Base-by-base conservation (phyloP, 176 grass and related monocot genomes). In the Otatea glauca region DNA sequence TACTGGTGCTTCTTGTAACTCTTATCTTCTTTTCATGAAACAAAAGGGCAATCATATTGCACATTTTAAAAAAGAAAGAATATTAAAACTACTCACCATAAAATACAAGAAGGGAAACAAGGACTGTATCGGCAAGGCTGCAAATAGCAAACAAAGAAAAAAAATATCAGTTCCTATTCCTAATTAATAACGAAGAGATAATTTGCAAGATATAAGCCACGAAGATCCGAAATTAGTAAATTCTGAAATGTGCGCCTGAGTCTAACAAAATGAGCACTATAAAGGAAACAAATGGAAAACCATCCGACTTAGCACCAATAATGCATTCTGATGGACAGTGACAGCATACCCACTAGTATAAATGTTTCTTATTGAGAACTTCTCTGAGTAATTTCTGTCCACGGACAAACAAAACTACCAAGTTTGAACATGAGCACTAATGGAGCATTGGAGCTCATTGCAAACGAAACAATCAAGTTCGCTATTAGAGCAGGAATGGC, bases 21-120 rank as follows among this genome's bases (percentile, higher is more conserved):
- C 5, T n/a, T 29, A 29, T 51, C 21, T 43, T 29, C 5, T 65
- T 86, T 42, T 29, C 5, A 55, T 50, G 48, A 64, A 65, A 75
- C 12, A 44, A 21, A 39, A 50, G 3, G 7, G 50, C 48, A 49
- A 29, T 50, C 21, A 61, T 23, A 50, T 61, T 61, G 32, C 21
- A 70, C 0, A 5, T 34, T 47, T 20, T 77, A 56, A 84, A 39
- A 47, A 38, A 38, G 7, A 59, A 54, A 76, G 21, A 77, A 11
- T 78, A 72, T 8, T 32, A 21, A 48, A 6, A 9, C 73, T 74
- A 16, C 88, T 78, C 70, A 93, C 91, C 91, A 93, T 90, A 47
- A 93, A 93, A 72, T 93, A 93, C 72, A 93, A 74, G 82, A 88
- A 93, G 16, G 91, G 91, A 81, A 82, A 88, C 72, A 93, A 27